These are phyloP conservation scores for Primulina huaijiensis DNA, from an alignment of 257 asterid genomes.

Conservation along the genomic window DNA sequence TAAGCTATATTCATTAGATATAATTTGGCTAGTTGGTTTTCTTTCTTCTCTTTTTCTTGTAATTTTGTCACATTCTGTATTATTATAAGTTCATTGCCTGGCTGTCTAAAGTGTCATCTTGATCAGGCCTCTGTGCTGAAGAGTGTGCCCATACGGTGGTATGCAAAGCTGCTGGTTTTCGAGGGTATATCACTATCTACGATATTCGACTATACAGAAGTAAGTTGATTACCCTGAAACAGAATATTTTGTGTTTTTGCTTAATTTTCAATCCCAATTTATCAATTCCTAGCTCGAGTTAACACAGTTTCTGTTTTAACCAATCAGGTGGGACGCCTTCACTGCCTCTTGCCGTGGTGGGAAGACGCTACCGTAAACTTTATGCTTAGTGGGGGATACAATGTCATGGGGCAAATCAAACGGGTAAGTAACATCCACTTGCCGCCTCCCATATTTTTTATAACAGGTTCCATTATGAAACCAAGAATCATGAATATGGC, in stretches of 20 bases:
- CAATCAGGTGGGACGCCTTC: constrained; percentile 69
- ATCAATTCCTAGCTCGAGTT: neutral
- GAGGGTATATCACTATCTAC: constrained; percentile 48
- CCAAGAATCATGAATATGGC: neutral
- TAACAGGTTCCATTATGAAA: neutral
- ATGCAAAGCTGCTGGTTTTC: constrained; percentile 54
- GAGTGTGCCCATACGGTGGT: constrained; percentile 63
- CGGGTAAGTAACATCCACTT: constrained; percentile 31
- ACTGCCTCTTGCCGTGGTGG: constrained; percentile 88
- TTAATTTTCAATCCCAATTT: neutral
- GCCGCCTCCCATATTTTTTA: neutral
- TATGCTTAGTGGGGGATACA: constrained; percentile 78
- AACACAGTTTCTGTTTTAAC: constrained; percentile 19
- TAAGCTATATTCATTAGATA: neutral
- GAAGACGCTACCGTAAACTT: constrained; percentile 67
- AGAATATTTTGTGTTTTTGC: neutral
- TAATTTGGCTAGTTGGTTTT: neutral
- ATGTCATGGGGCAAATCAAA: constrained; percentile 51
- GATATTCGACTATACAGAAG: constrained; percentile 58
- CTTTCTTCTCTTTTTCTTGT: neutral
- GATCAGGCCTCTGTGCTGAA: constrained; percentile 63
- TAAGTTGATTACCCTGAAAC: constrained; percentile 29
- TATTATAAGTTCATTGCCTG: neutral
- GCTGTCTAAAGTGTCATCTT: constrained; percentile 6
- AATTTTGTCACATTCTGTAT: neutral